These are phyloP conservation scores for Phylloporus arenicola DNA, from an alignment of 768 basidiomycete genomes.

Conservation along the genomic window DNA sequence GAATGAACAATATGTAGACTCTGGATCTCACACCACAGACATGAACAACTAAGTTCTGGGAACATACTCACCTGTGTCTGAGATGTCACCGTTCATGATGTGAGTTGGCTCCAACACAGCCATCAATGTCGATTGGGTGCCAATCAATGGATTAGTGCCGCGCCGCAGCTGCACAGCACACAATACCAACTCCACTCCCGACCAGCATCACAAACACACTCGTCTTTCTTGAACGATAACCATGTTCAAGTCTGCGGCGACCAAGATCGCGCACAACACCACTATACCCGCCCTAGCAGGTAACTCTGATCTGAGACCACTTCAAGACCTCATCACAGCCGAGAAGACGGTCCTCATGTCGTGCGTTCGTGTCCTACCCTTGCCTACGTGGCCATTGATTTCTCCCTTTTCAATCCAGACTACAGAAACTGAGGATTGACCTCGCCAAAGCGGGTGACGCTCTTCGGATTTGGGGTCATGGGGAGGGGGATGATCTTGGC, in stretches of 20 bases:
- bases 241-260: conserved; percentile 77
- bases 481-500: conserved; percentile 79
- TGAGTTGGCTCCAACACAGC: not conserved
- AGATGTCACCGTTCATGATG: too few relatives aligned
- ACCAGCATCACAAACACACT: not conserved
- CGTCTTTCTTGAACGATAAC: conserved; percentile 7
- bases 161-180: not conserved
- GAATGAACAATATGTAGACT: too few relatives aligned
- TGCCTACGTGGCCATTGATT: not conserved
- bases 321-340: conserved; percentile 86
- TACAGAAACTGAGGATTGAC: conserved; percentile 64
- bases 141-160: not conserved
- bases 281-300: conserved; percentile 65
- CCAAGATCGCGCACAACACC: conserved; percentile 85
- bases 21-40: too few relatives aligned
- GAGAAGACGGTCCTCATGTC: conserved; percentile 78
- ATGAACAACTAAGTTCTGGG: too few relatives aligned
- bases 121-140: not conserved
- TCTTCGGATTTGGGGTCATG: conserved; percentile 63
- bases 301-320: conserved; percentile 71
- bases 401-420: conserved; percentile 28
- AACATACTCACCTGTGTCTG: too few relatives aligned
- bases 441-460: conserved; percentile 68
- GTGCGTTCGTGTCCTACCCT: conserved; percentile 38
- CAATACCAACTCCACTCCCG: conserved; percentile 5